Base-by-base conservation (phyloP, 768 basidiomycete genomes). In the Royoungia palumana region DNA sequence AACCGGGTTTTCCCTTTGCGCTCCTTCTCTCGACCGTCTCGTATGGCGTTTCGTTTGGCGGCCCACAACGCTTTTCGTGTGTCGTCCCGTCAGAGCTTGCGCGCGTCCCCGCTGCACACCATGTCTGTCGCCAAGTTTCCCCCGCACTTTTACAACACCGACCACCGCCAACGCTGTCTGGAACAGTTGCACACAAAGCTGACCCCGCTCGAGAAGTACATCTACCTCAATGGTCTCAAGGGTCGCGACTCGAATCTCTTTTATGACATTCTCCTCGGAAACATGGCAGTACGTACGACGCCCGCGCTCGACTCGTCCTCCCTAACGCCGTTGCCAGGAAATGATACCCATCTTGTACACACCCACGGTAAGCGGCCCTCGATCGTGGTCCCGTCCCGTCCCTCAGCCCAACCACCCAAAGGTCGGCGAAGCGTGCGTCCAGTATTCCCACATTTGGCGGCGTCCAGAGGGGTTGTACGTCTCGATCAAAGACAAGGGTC, bases 281-380 rank as follows among this genome's bases (percentile, higher is more conserved):
- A 86, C 62, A 76, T 87, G 75, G 68, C 77, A 60, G 85, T 75
- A 49, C 55, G 75, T 53, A 19, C 42, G 7, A 30, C 1, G 22
- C 9, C 21, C 41, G 1, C 16, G n/a, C 10, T 34, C 16, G n/a
- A 34, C 42, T 32, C 11, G 48, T 47, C 34, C 44, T 20, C 25
- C 35, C 1, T 59, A n/a, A 46, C 41, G 27, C 27, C 17, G 19
- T 27, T 25, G n/a, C 9, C 38, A 73, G 71, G 74, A 83, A 66
- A 70, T 86, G 35, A 72, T 82, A 19, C 87, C 87, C 13, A 78
- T 89, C 50, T 67, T 89, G 21, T 89, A 89, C 66, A 89, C 87
- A 6, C 87, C 87, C 5, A 87, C 85, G 50, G 85, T 85, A 40
- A 55, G 63, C 44, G 21, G 17, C 12, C 7, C 40, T n/a, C n/a